Evolutionary conservation across 805 yeast genomes (phyloP).

Genomic region (Lipomyces starkeyi): DNA sequence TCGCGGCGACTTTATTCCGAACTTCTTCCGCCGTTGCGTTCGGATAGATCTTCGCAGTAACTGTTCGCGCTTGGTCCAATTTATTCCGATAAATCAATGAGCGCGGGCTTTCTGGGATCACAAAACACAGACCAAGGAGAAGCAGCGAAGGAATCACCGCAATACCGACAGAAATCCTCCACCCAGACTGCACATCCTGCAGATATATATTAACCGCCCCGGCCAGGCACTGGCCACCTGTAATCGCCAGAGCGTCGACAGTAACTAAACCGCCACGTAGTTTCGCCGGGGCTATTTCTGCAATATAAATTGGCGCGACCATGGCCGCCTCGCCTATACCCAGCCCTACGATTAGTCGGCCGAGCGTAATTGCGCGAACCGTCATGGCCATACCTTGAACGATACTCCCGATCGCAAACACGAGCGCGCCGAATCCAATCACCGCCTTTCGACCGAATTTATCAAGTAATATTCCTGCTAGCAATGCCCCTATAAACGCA

Average conservation of each 20-base stretch:
- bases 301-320: conserved; percentile 85
- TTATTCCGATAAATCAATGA: conserved; percentile 75
- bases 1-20: conserved; percentile 57
- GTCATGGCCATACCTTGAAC: conserved; percentile 30
- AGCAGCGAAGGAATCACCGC: conserved; percentile 85
- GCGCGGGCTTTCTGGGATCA: conserved; percentile 94
- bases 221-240: conserved; percentile 37
- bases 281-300: conserved; percentile 85
- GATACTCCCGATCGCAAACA: conserved; percentile 24
- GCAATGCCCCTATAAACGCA: conserved; percentile 19
- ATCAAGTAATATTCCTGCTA: conserved; percentile 18
- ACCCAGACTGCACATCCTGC: conserved; percentile 72
- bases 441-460: conserved; percentile 21
- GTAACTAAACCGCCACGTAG: conserved; percentile 90
- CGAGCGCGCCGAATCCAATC: conserved; percentile 17
- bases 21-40: conserved; percentile 56
- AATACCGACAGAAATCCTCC: conserved; percentile 90
- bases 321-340: conserved; percentile 95
- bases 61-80: conserved; percentile 66
- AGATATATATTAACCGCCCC: not conserved
- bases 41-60: conserved; percentile 64
- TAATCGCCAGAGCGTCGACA: conserved; percentile 43
- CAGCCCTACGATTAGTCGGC: conserved; percentile 89
- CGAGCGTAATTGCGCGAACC: conserved; percentile 52
- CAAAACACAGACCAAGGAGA: conserved; percentile 75